Conservation (phyloP, 805 yeast genomes). For the Isabelozyma pseudorhagii region DNA sequence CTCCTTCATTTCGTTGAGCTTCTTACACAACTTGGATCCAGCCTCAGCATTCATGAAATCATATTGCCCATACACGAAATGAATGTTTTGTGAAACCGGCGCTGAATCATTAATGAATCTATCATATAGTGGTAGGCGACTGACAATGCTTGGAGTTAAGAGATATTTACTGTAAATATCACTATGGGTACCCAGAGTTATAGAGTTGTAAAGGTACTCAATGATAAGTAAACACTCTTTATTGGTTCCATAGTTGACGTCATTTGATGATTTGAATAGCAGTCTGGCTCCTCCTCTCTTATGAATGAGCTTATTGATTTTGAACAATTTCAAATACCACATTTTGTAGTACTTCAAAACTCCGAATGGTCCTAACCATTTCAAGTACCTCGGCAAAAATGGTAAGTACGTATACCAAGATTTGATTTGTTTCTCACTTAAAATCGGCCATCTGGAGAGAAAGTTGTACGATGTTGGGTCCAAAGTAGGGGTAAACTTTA, state of each 20-base stretch:
- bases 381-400: constrained; percentile 47
- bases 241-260: constrained; percentile 36
- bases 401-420: constrained; percentile 41
- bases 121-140: constrained; percentile 65
- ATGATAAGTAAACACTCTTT: constrained; percentile 32
- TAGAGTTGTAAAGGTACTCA: constrained; percentile 41
- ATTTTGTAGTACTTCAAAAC: constrained; percentile 31
- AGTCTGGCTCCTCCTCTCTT: constrained; percentile 27
- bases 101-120: constrained; percentile 28
- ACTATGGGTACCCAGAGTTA: constrained; percentile 34
- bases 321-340: constrained; percentile 40
- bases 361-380: constrained; percentile 43
- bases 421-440: constrained; percentile 24
- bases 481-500: constrained; percentile 29
- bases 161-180: constrained; percentile 46
- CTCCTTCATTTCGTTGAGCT: constrained; percentile 15
- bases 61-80: constrained; percentile 62
- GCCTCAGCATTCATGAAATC: constrained; percentile 73
- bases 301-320: constrained; percentile 32
- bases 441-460: constrained; percentile 45
- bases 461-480: constrained; percentile 45
- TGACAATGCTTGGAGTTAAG: constrained; percentile 56
- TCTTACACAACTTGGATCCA: constrained; percentile 35
- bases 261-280: constrained; percentile 22
- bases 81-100: constrained; percentile 19